phyloP scores from a whole-genome alignment of 139 green algal genomes.

The Haematococcus sp. region DNA sequence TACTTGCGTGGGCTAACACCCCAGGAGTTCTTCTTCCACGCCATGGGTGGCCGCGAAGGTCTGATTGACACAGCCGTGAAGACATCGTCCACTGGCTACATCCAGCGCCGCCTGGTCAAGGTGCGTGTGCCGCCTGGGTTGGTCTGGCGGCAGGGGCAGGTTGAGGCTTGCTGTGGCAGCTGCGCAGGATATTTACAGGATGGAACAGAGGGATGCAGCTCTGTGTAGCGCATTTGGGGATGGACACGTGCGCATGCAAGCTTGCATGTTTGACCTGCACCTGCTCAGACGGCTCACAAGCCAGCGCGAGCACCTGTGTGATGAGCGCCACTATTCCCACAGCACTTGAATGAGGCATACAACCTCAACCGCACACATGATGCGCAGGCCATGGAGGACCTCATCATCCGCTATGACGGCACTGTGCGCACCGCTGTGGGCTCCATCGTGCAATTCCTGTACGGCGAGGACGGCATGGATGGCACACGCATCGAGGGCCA shows the following conservation, averaged over 20 bases:
- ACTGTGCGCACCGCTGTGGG: constrained; percentile 91
- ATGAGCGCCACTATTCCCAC: too few species aligned
- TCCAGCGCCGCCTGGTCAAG: constrained; percentile 92
- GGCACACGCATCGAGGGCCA: constrained; percentile 89
- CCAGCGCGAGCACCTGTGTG: too few species aligned
- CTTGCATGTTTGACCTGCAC: too few species aligned
- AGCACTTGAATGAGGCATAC: too few species aligned
- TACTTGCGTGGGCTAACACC: constrained; percentile 95
- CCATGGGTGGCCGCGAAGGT: constrained; percentile 98
- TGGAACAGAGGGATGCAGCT: too few species aligned
- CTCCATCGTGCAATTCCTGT: constrained; percentile 96
- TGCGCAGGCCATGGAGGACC: constrained; percentile 95
- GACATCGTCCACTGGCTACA: constrained; percentile 89
- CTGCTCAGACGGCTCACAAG: too few species aligned
- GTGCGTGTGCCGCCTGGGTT: too few species aligned
- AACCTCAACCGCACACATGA: background rate
- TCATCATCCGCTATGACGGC: constrained; percentile 94
- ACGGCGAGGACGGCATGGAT: constrained; percentile 99
- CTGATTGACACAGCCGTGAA: constrained; percentile 99
- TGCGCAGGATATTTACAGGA: too few species aligned
- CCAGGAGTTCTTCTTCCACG: constrained; percentile 99
- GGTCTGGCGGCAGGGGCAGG: too few species aligned
- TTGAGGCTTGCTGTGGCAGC: too few species aligned
- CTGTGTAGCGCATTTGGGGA: too few species aligned
- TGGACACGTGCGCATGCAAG: too few species aligned